Conservation (phyloP, 129 eudicot species). For the sunflower (Helianthus annuus) region DNA sequence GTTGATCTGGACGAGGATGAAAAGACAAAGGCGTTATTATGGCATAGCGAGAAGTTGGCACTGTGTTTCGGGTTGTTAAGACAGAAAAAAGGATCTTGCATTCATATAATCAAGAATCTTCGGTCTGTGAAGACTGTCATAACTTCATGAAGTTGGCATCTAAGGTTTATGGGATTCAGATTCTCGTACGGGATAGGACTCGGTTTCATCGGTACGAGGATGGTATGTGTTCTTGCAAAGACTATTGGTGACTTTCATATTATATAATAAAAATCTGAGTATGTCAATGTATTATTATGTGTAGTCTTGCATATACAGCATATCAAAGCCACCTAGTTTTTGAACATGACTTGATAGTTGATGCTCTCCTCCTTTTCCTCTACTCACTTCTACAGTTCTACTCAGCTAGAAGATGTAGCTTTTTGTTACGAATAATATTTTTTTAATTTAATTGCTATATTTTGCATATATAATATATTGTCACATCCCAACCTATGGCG, state of each 20-base stretch:
- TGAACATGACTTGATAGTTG: too few relatives aligned
- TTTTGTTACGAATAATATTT: too few relatives aligned
- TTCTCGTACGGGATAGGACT: constrained; percentile 63
- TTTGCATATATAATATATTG: too few relatives aligned
- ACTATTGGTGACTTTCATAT: constrained; percentile 55
- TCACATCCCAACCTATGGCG: too few relatives aligned
- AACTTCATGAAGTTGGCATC: constrained; percentile 67
- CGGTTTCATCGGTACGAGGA: constrained; percentile 70
- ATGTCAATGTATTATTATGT: background rate
- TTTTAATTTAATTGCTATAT: too few relatives aligned
- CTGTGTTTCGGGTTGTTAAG: constrained; percentile 53
- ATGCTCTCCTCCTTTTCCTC: too few relatives aligned
- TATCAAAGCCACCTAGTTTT: background rate
- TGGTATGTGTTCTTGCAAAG: constrained; percentile 75
- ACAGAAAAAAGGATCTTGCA: constrained; percentile 38
- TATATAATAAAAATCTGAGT: background rate
- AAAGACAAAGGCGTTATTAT: constrained; percentile 51
- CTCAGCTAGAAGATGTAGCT: too few relatives aligned
- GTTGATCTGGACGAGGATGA: constrained; percentile 69
- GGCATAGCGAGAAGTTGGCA: constrained; percentile 79
- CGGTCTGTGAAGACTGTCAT: constrained; percentile 83
- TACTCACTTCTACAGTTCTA: too few relatives aligned
- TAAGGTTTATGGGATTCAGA: constrained; percentile 44
- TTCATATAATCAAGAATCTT: constrained; percentile 73
- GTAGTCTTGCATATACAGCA: background rate